These are phyloP conservation scores for Coemansia furcata DNA, from an alignment of 192 early-diverging fungal genomes.

Conservation along the genomic window DNA sequence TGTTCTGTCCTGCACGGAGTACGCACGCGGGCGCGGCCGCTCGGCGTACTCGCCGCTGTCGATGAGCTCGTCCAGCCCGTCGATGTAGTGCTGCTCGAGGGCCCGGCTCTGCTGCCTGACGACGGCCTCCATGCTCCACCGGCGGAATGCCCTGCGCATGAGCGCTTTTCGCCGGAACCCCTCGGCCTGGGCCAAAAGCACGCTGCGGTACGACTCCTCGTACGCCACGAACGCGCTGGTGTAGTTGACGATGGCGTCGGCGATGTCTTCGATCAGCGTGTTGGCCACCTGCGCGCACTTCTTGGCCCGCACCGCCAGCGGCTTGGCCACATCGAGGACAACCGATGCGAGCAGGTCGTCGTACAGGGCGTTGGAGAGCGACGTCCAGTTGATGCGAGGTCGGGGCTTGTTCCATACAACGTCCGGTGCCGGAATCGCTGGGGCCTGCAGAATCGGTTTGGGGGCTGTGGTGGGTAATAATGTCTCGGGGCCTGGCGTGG, in stretches of 20 bases:
- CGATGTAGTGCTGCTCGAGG: slow-evolving; percentile 34
- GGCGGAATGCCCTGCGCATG: slow-evolving; percentile 19
- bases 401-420: slow-evolving; percentile 47
- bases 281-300: slow-evolving; percentile 6
- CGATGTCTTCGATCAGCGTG: slow-evolving; percentile 26
- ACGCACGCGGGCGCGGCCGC: not conserved
- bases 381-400: slow-evolving; percentile 43
- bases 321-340: slow-evolving; percentile 10
- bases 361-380: slow-evolving; percentile 36
- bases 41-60: slow-evolving; percentile 25
- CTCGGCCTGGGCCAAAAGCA: slow-evolving; percentile 35
- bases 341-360: slow-evolving; percentile 32
- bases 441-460: not conserved
- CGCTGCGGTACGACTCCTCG: slow-evolving; percentile 34
- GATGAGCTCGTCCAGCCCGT: slow-evolving; percentile 30
- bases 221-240: slow-evolving; percentile 40
- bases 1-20: not conserved
- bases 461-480: not conserved
- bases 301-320: slow-evolving; percentile 2
- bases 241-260: slow-evolving; percentile 34
- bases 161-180: slow-evolving; percentile 22
- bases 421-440: not conserved
- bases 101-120: slow-evolving; percentile 31
- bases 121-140: slow-evolving; percentile 34
- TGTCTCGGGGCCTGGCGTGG: not conserved